Evolutionary conservation across 495 filamentous ascomycete genomes (phyloP), one percentile per base, ranked within the genome.

Genomic region (Articulospora tetracladia): DNA sequence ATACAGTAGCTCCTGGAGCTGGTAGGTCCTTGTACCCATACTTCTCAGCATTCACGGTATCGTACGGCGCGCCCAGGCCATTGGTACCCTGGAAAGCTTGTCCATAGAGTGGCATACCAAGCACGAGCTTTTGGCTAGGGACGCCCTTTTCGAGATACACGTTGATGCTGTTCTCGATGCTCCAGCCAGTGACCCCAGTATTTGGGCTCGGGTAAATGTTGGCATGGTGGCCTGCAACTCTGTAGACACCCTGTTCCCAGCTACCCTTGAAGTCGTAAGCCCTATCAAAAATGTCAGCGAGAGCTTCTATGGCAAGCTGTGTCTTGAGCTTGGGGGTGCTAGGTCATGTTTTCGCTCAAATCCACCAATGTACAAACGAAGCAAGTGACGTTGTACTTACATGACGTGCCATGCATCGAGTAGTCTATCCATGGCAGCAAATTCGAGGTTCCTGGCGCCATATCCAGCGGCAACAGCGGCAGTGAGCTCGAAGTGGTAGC

Each of bases 321-420:
- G 3, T 44, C 39, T 44, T 44, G 8, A n/a, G n/a, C n/a, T n/a
- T n/a, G n/a, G n/a, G n/a, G n/a, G n/a, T n/a, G n/a, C n/a, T n/a
- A n/a, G n/a, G n/a, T n/a, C n/a, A n/a, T n/a, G n/a, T n/a, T n/a
- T n/a, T n/a, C n/a, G n/a, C n/a, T n/a, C n/a, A n/a, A n/a, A n/a
- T n/a, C n/a, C n/a, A n/a, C n/a, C n/a, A 32, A 32, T 6, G 4
- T 32, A 13, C 30, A 13, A 13, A 32, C 30, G 13, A 32, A 32
- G 30, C 4, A 13, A 32, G 30, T 4, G 30, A 13, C 4, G 13
- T 32, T 32, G 4, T 4, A 32, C 30, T 6, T 32, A 32, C 90
- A 93, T 93, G 19, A 96, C 73, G 67, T 96, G 88, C 83, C 90
- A 95, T 61, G 90, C 88, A 73, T 97, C 93, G 28, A 97, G 76